Conservation (phyloP, 306 rosid species). For the Dicorynia guianensis region DNA sequence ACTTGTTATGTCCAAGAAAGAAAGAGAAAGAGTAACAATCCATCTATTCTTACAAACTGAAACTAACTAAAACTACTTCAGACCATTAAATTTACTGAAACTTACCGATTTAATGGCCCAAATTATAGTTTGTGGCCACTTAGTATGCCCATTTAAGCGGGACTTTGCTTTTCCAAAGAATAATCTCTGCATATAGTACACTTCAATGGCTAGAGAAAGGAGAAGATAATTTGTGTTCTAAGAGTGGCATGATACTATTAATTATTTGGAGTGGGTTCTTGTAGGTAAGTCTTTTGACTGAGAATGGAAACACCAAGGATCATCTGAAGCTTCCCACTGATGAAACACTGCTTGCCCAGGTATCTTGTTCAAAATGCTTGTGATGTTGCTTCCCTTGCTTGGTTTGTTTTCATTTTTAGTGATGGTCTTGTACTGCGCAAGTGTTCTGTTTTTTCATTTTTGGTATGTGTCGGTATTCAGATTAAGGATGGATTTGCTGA, state of each 20-base stretch:
- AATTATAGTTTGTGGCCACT: too few relatives aligned
- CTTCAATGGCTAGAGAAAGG: not conserved
- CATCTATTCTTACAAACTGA: too few relatives aligned
- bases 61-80: too few relatives aligned
- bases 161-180: too few relatives aligned
- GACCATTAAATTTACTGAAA: too few relatives aligned
- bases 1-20: not conserved
- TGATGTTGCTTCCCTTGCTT: not conserved
- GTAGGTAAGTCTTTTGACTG: constrained; percentile 77
- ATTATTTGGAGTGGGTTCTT: constrained; percentile 25
- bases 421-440: not conserved
- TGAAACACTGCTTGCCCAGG: constrained; percentile 69
- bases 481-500: constrained; percentile 78
- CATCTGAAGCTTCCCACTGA: constrained; percentile 83
- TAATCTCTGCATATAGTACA: not conserved
- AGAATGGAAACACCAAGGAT: constrained; percentile 80
- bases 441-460: not conserved
- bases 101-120: too few relatives aligned
- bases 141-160: too few relatives aligned
- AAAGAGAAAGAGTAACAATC: too few relatives aligned
- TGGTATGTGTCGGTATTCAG: constrained; percentile 35
- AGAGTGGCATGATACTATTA: constrained; percentile 17
- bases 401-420: not conserved
- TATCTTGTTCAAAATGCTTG: constrained; percentile 25
- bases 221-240: not conserved